Evolutionary conservation across 208 protist species (phyloP).

Genomic region (Leishmania tropica): DNA sequence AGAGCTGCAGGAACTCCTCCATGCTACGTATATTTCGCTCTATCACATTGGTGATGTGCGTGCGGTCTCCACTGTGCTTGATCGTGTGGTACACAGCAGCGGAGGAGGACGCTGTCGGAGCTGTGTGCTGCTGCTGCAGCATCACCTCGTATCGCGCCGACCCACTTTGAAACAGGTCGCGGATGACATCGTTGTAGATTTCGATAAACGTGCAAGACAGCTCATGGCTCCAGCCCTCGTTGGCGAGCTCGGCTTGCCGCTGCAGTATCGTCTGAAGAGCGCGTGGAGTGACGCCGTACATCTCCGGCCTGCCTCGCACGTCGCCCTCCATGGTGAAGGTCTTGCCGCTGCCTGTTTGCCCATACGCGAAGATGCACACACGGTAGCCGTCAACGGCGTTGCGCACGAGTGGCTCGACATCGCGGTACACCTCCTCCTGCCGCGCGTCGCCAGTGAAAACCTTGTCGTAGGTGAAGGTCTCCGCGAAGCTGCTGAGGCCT

Average conservation of each 20-base stretch:
- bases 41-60: slow-evolving; percentile 66
- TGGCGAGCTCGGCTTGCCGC: slow-evolving; percentile 54
- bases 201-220: slow-evolving; percentile 86
- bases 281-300: slow-evolving; percentile 83
- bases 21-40: slow-evolving; percentile 48
- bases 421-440: slow-evolving; percentile 82
- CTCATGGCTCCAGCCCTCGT: slow-evolving; percentile 82
- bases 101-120: slow-evolving; percentile 1
- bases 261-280: slow-evolving; percentile 76
- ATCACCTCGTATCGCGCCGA: slow-evolving; percentile 56
- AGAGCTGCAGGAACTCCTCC: slow-evolving; percentile 68
- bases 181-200: slow-evolving; percentile 93
- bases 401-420: slow-evolving; percentile 90
- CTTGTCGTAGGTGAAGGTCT: slow-evolving; percentile 53
- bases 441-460: slow-evolving; percentile 44
- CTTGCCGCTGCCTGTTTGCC: slow-evolving; percentile 92
- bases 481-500: slow-evolving; percentile 37
- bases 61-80: slow-evolving; percentile 64
- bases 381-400: slow-evolving; percentile 92
- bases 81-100: slow-evolving; percentile 65
- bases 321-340: slow-evolving; percentile 93
- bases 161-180: slow-evolving; percentile 80
- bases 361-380: slow-evolving; percentile 93
- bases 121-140: slow-evolving; percentile 8
- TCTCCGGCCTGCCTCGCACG: slow-evolving; percentile 27